Percentiles rank a stretch among this genome's conserved stretches.
These are phyloP conservation scores for Sistotremastrum niveocremeum DNA, from an alignment of 768 basidiomycete species.

Conservation along the genomic window DNA sequence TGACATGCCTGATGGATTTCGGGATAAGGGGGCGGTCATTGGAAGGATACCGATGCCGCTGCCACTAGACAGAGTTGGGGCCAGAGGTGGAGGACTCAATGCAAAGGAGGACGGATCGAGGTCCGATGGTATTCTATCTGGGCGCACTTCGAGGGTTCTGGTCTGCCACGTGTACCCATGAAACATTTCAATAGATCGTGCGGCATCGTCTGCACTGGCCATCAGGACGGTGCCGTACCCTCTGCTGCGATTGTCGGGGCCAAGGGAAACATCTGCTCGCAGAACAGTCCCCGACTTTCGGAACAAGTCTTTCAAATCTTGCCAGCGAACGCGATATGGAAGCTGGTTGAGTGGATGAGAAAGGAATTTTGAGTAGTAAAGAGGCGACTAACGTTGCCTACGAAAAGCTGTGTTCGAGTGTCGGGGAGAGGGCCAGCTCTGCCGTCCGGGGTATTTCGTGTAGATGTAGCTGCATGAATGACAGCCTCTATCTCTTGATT, in stretches of 20 bases:
- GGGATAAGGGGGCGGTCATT: conserved; percentile 12
- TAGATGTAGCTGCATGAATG: conserved; percentile 81
- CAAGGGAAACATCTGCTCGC: conserved; percentile 62
- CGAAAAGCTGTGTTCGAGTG: conserved; percentile 89
- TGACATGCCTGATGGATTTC: not conserved
- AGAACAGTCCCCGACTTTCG: conserved; percentile 86
- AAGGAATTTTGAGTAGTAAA: conserved; percentile 1
- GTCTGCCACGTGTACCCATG: conserved; percentile 98
- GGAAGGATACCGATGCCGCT: conserved; percentile 5
- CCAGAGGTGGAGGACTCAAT: conserved; percentile 3
- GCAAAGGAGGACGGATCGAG: conserved; percentile 27
- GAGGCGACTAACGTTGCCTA: conserved; percentile 68
- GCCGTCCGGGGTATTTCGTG: conserved; percentile 37
- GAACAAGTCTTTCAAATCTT: conserved; percentile 97
- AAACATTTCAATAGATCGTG: conserved; percentile 89
- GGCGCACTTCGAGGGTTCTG: conserved; percentile 79
- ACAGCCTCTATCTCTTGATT: conserved; percentile 87
- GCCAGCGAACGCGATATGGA: conserved; percentile 96
- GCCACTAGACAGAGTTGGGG: not conserved
- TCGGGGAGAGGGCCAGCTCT: conserved; percentile 46
- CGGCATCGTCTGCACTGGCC: conserved; percentile 89
- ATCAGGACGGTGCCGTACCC: conserved; percentile 93
- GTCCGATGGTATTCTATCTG: conserved; percentile 65
- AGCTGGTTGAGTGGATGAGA: conserved; percentile 34
- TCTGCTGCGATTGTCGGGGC: conserved; percentile 82